Evolutionary conservation across 75 land plant species (phyloP).

Genomic region (Cryptomeria japonica): DNA sequence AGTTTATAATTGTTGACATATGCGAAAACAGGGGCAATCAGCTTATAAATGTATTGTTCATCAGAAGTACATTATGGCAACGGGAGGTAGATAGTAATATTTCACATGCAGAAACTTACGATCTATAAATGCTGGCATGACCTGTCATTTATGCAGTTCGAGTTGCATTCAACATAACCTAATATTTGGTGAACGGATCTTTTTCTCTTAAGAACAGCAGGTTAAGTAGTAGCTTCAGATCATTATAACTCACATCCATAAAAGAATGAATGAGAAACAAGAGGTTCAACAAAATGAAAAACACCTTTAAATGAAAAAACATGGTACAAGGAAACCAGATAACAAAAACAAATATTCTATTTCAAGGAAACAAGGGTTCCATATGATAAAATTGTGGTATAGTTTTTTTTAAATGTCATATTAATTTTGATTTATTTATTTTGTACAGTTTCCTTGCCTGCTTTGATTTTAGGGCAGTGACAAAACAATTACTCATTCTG

Average conservation of each 20-base stretch:
- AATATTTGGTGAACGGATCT: not conserved
- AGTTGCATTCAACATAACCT: not conserved
- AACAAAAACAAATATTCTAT: too few relatives aligned
- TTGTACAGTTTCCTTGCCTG: too few relatives aligned
- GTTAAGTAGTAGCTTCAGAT: not conserved
- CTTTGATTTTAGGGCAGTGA: too few relatives aligned
- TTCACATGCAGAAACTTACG: too few relatives aligned
- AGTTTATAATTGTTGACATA: not conserved
- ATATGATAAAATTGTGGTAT: too few relatives aligned
- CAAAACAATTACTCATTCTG: too few relatives aligned
- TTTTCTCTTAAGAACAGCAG: not conserved
- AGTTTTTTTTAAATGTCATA: too few relatives aligned
- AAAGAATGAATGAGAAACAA: not conserved
- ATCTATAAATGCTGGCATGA: not conserved
- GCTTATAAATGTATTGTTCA: not conserved
- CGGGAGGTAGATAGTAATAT: not conserved
- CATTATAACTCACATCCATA: not conserved
- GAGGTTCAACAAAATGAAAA: not conserved
- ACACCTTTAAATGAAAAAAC: not conserved
- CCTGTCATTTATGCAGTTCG: not conserved
- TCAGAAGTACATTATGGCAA: not conserved
- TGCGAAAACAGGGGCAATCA: not conserved
- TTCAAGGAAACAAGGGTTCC: not conserved
- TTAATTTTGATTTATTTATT: too few relatives aligned
- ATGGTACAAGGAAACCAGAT: not conserved